Percentiles rank a stretch among this genome's conserved stretches.
Evolutionary conservation across 805 yeast genomes (phyloP).

Genomic region (Nakazawaea peltata): DNA sequence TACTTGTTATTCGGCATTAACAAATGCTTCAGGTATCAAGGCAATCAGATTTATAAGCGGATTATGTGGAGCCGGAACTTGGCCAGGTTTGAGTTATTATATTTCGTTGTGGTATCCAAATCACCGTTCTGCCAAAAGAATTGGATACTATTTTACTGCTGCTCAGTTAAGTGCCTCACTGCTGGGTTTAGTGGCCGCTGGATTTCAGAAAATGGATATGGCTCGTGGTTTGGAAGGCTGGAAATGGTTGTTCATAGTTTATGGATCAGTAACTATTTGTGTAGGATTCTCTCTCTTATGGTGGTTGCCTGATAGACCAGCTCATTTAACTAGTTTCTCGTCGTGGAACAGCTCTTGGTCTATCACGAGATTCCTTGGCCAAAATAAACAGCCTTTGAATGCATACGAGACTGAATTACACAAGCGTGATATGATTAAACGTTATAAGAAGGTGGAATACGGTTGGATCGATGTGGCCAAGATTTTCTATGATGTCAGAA

Average conservation of each 20-base stretch:
- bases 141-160: slow-evolving; percentile 87
- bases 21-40: slow-evolving; percentile 50
- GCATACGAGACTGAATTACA: slow-evolving; percentile 49
- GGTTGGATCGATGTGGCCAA: slow-evolving; percentile 45
- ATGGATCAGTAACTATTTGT: slow-evolving; percentile 60
- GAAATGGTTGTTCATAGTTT: slow-evolving; percentile 79
- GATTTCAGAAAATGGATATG: slow-evolving; percentile 79
- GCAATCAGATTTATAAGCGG: slow-evolving; percentile 72
- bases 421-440: slow-evolving; percentile 46
- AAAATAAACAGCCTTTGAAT: slow-evolving; percentile 36
- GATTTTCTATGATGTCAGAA: slow-evolving; percentile 53
- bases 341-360: slow-evolving; percentile 4
- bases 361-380: slow-evolving; percentile 13
- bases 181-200: slow-evolving; percentile 82
- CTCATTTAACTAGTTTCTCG: slow-evolving; percentile 14
- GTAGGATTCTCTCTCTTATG: slow-evolving; percentile 60
- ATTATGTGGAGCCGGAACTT: slow-evolving; percentile 74
- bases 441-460: slow-evolving; percentile 47
- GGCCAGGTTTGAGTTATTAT: slow-evolving; percentile 89
- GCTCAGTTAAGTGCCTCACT: slow-evolving; percentile 90
- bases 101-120: slow-evolving; percentile 81
- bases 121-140: slow-evolving; percentile 65
- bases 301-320: slow-evolving; percentile 86
- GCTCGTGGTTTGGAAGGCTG: slow-evolving; percentile 66
- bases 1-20: slow-evolving; percentile 60